Evolutionary conservation across 2,329 filamentous ascomycete genomes (phyloP).

Genomic region (Apiospora malaysiana): DNA sequence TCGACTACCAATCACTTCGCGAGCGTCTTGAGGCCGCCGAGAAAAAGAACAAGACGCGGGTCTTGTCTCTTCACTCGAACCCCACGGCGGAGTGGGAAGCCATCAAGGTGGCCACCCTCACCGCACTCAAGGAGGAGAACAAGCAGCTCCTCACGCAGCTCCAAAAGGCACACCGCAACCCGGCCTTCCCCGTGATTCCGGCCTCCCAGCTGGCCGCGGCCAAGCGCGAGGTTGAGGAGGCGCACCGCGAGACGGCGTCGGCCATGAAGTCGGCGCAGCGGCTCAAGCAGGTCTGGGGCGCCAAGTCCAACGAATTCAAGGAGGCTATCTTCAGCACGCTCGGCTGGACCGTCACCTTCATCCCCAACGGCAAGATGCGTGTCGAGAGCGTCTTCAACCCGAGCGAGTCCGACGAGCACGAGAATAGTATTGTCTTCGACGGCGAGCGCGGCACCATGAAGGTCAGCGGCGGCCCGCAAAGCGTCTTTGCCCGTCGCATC

Average conservation of each 20-base stretch:
- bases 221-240: conserved; percentile 76
- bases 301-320: conserved; percentile 92
- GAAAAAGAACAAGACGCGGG: conserved; percentile 75
- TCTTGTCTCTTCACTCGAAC: conserved; percentile 89
- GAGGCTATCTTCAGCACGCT: conserved; percentile 91
- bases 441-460: conserved; percentile 98
- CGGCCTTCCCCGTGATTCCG: conserved; percentile 69
- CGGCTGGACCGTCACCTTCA: conserved; percentile 94
- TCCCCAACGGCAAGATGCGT: conserved; percentile 95
- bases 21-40: conserved; percentile 73
- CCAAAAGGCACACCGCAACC: conserved; percentile 49
- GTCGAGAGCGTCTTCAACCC: conserved; percentile 88
- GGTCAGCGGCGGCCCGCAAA: conserved; percentile 87
- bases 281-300: conserved; percentile 89
- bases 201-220: conserved; percentile 76
- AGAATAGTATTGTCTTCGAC: conserved; percentile 82
- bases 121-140: conserved; percentile 82
- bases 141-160: conserved; percentile 79
- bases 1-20: conserved; percentile 70
- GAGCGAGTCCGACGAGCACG: conserved; percentile 69
- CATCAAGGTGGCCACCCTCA: conserved; percentile 81
- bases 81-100: conserved; percentile 86
- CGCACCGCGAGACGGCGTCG: conserved; percentile 70
- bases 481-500: conserved; percentile 85
- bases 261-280: conserved; percentile 84